Evolutionary conservation across 2,329 filamentous ascomycete species (phyloP).

Genomic region (Fusarium newnesense): DNA sequence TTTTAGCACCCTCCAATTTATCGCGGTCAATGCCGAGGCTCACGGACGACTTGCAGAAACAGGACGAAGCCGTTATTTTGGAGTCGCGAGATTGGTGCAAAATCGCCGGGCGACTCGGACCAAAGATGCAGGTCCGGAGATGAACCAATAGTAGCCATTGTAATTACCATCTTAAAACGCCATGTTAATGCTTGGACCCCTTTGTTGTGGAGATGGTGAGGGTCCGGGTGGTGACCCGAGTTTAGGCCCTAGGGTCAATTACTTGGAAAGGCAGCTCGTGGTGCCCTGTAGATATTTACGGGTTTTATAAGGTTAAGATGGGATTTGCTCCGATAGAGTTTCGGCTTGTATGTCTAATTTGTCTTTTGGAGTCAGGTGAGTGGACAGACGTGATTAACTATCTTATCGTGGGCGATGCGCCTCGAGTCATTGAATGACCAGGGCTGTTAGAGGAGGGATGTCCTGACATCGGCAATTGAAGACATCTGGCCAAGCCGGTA

Average conservation of each 20-base stretch:
- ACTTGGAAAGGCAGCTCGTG: neutral
- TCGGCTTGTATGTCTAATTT: neutral
- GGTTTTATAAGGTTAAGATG: neutral
- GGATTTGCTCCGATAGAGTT: neutral
- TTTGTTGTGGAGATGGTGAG: slow-evolving; percentile 1
- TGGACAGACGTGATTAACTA: accelerated
- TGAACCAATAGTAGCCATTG: slow-evolving; percentile 1
- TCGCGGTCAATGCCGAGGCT: slow-evolving; percentile 25
- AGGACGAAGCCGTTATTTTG: neutral
- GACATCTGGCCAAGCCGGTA: neutral
- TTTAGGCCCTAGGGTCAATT: neutral
- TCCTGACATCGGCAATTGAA: neutral
- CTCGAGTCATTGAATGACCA: neutral
- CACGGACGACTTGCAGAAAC: slow-evolving; percentile 16
- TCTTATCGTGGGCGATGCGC: too few relatives aligned
- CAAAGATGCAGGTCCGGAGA: neutral
- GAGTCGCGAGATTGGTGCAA: slow-evolving; percentile 15
- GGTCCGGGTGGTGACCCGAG: neutral
- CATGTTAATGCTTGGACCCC: slow-evolving; percentile 4
- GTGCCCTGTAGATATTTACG: neutral
- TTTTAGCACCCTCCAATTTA: slow-evolving; percentile 2
- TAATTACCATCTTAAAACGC: slow-evolving; percentile 24
- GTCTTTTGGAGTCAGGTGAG: neutral
- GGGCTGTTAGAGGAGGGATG: neutral
- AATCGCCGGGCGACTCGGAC: slow-evolving; percentile 1